Conservation (phyloP, 2,329 filamentous ascomycete species). For the Pseudopithomyces chartarum region DNA sequence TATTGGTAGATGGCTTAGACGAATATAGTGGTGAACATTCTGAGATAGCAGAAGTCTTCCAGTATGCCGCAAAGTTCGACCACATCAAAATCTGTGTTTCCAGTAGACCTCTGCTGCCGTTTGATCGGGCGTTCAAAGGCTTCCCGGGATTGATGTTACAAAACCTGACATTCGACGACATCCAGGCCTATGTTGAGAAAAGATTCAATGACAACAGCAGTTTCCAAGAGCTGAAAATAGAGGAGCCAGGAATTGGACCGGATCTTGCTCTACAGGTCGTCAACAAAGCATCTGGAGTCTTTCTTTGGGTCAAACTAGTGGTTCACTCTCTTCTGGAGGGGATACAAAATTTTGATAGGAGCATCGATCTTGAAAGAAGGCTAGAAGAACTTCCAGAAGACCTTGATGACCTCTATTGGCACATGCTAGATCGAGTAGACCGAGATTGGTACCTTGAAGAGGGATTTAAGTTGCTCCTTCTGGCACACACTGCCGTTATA, state of each 20-base stretch:
- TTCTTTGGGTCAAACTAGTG: slow-evolving; percentile 7
- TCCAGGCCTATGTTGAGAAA: background rate
- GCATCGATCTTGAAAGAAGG: background rate
- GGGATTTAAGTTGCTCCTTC: too few species aligned
- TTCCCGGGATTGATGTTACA: background rate
- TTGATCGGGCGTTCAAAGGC: background rate
- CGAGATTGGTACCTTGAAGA: too few species aligned
- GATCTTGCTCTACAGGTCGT: too few species aligned
- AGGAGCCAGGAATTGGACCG: too few species aligned
- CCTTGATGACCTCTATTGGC: background rate
- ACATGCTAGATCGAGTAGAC: too few species aligned
- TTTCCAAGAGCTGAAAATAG: background rate
- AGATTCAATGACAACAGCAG: background rate
- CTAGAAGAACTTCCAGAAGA: background rate
- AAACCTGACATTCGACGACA: background rate
- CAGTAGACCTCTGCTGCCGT: background rate
- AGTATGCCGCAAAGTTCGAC: slow-evolving; percentile 26
- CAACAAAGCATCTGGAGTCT: slow-evolving; percentile 5
- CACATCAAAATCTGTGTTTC: background rate
- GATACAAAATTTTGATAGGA: background rate
- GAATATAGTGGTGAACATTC: slow-evolving; percentile 2
- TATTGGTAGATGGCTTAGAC: slow-evolving; percentile 16
- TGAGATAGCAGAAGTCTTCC: background rate
- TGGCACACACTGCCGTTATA: too few species aligned
- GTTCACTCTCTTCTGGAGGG: slow-evolving; percentile 3